Evolutionary conservation across 345 rosid genomes (phyloP).

Genomic region (Camelina laxa): DNA sequence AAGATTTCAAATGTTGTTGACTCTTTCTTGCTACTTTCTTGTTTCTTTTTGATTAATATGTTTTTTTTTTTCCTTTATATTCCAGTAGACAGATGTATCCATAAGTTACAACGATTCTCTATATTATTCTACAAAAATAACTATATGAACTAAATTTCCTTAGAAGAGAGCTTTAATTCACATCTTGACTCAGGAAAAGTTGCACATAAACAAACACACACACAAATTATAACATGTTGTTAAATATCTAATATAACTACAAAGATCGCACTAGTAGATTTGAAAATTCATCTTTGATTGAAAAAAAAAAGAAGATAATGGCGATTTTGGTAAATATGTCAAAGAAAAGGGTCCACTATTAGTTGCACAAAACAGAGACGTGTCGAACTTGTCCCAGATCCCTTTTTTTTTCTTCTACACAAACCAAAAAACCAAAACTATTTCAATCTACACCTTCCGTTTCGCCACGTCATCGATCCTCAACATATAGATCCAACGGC

Average conservation of each 20-base stretch:
- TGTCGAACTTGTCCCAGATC: conserved; percentile 30
- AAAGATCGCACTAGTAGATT: background rate
- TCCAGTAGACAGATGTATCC: background rate
- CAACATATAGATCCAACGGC: background rate
- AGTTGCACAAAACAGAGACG: conserved; percentile 33
- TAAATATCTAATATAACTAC: background rate
- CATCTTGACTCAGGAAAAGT: too few relatives aligned
- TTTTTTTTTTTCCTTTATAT: background rate
- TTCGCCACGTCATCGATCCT: conserved; percentile 23
- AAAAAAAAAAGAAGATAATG: conserved; percentile 7
- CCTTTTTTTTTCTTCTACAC: background rate
- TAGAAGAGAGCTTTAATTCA: too few relatives aligned
- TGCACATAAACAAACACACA: too few relatives aligned
- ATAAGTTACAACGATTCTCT: background rate
- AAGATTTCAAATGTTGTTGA: background rate
- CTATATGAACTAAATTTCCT: too few relatives aligned
- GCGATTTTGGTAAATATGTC: conserved; percentile 33
- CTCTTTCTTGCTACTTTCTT: background rate
- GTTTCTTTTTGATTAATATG: background rate
- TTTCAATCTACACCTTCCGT: conserved; percentile 8
- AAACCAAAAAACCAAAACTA: conserved; percentile 23
- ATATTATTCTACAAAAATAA: too few relatives aligned
- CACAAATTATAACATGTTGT: background rate
- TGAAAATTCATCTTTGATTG: background rate
- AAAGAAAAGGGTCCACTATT: conserved; percentile 25